Conservation (phyloP, 192 early-diverging fungal genomes). For the Coemansia sp. region DNA sequence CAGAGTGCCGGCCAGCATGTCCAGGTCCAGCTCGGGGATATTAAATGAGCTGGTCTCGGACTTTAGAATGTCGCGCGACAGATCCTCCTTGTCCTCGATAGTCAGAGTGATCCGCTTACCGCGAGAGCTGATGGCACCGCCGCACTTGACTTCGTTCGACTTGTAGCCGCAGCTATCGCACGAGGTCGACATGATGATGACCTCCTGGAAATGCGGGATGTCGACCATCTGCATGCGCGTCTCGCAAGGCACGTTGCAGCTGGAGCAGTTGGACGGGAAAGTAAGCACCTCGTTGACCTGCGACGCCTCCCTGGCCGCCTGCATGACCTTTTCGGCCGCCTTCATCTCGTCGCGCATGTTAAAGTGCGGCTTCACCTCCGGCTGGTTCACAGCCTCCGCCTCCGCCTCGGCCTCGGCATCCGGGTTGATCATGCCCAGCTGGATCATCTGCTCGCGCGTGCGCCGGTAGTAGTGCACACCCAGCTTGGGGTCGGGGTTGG, state of each 20-base stretch:
- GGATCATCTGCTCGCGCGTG: slow-evolving; percentile 73
- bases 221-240: slow-evolving; percentile 89
- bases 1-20: slow-evolving; percentile 82
- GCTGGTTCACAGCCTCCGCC: slow-evolving; percentile 15
- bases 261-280: slow-evolving; percentile 83
- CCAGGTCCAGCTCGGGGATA: slow-evolving; percentile 87
- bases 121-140: slow-evolving; percentile 73
- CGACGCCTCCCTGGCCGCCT: slow-evolving; percentile 54
- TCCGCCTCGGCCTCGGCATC: slow-evolving; percentile 50
- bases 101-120: slow-evolving; percentile 81
- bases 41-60: slow-evolving; percentile 88
- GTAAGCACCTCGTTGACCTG: slow-evolving; percentile 67
- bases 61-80: slow-evolving; percentile 91
- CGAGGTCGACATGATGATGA: slow-evolving; percentile 90
- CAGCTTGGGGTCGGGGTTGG: slow-evolving; percentile 73
- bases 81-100: slow-evolving; percentile 80
- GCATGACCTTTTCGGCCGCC: slow-evolving; percentile 27
- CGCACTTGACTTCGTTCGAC: slow-evolving; percentile 94
- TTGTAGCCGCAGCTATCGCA: slow-evolving; percentile 94
- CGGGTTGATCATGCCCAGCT: slow-evolving; percentile 64
- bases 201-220: slow-evolving; percentile 95
- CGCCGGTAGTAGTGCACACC: slow-evolving; percentile 62
- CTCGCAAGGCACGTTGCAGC: slow-evolving; percentile 70
- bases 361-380: slow-evolving; percentile 9
- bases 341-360: slow-evolving; percentile 43